Evolutionary conservation across 2,329 filamentous ascomycete genomes (phyloP), one percentile per base, ranked within the genome.

Genomic region (Xylaria sp.): DNA sequence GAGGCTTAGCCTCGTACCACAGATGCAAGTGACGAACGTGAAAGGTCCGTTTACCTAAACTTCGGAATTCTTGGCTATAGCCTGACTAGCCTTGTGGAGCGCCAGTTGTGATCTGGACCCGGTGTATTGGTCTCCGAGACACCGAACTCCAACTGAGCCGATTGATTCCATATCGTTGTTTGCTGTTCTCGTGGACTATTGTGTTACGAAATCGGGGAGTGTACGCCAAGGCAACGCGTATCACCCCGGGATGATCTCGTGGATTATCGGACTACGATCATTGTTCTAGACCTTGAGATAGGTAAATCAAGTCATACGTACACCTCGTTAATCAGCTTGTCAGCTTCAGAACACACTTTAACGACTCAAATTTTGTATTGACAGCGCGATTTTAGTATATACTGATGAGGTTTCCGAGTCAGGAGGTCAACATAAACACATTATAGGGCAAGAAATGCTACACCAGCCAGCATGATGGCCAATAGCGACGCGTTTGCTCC

Each of bases 401-500:
- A 28, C 28, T 20, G 25, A 57, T 10, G 33, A 1, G 15, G 15
- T 23, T 36, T 46, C n/a, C n/a, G 28, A 25, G 52, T 52, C 36
- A 36, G n/a, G 33, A 28, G 33, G 33, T 49, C 23, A 18, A 18
- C 23, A 15, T 15, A 10, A 49, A 65, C 20, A 43, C n/a, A 54
- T 67, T 73, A 77, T 68, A 77, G 60, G 56, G 72, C 59, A n/a
- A 73, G 67, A 57, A 75, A 75, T 8, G 73, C 64, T 51, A 75
- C 73, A 4, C 71, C 75, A 28, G 71, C 71, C 49, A 76, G 68
- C 18, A 64, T 65, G n/a, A 75, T 68, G 2, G 65, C 71, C 13
- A 76, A 56, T 18, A 77, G 48, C 65, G 75, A 67, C 2, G 56
- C 71, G 66, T 75, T 75, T 33, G 69, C 75, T 62, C 56, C 70